Conservation (phyloP, 148 eudicot genomes). For the Rhododendron simsii region DNA sequence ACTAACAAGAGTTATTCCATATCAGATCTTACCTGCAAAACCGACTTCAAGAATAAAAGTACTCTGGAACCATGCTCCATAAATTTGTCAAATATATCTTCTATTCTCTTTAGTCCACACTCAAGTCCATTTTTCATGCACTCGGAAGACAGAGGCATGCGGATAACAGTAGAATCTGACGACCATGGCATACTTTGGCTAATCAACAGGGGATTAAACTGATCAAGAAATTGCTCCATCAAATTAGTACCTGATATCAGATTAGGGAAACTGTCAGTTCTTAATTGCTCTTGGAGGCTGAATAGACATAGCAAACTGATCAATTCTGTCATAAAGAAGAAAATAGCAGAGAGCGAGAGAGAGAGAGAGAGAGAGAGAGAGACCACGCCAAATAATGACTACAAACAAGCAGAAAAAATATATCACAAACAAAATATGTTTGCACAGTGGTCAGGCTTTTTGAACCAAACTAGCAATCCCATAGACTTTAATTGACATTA, state of each 20-base stretch:
- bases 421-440: neutral
- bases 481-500: neutral
- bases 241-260: slow-evolving; percentile 64
- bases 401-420: neutral
- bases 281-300: slow-evolving; percentile 1
- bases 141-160: slow-evolving; percentile 84
- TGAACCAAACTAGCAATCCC: neutral
- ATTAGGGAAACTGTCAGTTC: slow-evolving; percentile 14
- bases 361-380: too few species aligned
- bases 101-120: slow-evolving; percentile 47
- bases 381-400: neutral
- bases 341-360: neutral
- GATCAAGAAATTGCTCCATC: slow-evolving; percentile 82
- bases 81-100: slow-evolving; percentile 54
- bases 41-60: slow-evolving; percentile 70
- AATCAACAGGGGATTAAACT: slow-evolving; percentile 75
- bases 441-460: neutral
- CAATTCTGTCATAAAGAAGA: neutral
- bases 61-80: slow-evolving; percentile 71
- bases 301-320: slow-evolving; percentile 3
- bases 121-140: slow-evolving; percentile 56
- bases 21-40: slow-evolving; percentile 60
- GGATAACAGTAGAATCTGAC: slow-evolving; percentile 60
- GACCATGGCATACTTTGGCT: slow-evolving; percentile 63
- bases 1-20: neutral